Evolutionary conservation across 495 filamentous ascomycete species (phyloP), one percentile per base, ranked within the genome.

Genomic region (Podospora pseudoanserina): DNA sequence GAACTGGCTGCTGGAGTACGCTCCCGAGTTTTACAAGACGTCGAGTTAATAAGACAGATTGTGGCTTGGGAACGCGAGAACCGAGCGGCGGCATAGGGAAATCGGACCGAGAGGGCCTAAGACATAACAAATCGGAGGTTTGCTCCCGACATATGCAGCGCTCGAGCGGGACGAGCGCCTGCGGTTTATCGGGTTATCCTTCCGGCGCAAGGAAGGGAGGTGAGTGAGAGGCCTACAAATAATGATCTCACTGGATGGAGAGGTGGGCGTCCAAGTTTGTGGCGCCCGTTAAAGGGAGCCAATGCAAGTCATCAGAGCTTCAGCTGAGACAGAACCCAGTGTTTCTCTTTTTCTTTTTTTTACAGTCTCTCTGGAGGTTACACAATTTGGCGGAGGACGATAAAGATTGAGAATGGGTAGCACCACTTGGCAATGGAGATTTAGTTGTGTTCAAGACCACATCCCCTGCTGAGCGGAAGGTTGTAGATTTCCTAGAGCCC

Each of bases 1-100:
- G 83, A 83, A 81, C 58, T 99, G 94, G 89, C 84, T 99, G 69
- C 70, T 95, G 61, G 94, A 98, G 78, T 96, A 93, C 86, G 92
- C 91, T 27, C 87, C 91, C 0, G 87, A 89, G 58, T 98, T 91
- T 75, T 98, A 97, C 79, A 86, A 86, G 70, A 78, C 92, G 30
- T 32, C 30, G 1, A 66, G 30, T 19, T 71, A 53, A 70, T 66
- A 63, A 44, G 11, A 63, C 16, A 5, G 60, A 39, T n/a, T n/a
- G 27, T 11, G 60, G 60, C 5, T 28, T 26, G 23, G 34, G 9
- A 49, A 49, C 39, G 39, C 39, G 39, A 49, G 39, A 49, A 49
- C 39, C 15, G 39, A 49, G 39, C 39, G 39, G 39, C 39, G 39
- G 39, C 39, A 3, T 13, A 49, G 39, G 39, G 64, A 56, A 65